A percentile compares a stretch with the other conserved stretches of the same genome.
phyloP scores from a whole-genome alignment of 106 monocot species.

The Dactylorhiza incarnata region DNA sequence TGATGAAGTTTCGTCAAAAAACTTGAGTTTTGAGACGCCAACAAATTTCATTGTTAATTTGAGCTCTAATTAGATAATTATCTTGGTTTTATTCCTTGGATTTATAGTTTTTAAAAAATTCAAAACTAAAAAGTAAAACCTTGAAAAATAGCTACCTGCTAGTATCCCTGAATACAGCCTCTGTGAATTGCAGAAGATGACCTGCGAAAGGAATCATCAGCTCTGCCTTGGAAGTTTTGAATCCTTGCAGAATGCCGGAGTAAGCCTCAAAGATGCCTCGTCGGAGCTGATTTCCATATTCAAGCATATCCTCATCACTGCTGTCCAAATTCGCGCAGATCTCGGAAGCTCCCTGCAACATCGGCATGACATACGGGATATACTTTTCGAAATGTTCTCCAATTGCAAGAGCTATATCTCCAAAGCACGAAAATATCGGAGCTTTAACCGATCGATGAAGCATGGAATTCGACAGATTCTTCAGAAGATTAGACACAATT shows the following conservation, averaged over 20 bases:
- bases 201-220: constrained; percentile 59
- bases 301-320: constrained; percentile 70
- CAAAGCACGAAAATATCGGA: constrained; percentile 25
- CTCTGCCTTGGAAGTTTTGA: constrained; percentile 71
- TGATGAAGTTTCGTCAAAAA: too few relatives aligned
- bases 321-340: constrained; percentile 21
- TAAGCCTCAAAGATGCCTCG: constrained; percentile 90
- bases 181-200: constrained; percentile 64
- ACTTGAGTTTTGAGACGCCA: too few relatives aligned
- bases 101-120: not conserved
- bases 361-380: constrained; percentile 14
- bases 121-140: not conserved
- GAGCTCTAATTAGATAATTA: too few relatives aligned
- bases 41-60: too few relatives aligned
- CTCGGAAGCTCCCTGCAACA: constrained; percentile 23
- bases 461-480: constrained; percentile 17
- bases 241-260: constrained; percentile 89
- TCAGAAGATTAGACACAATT: constrained; percentile 24
- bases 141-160: constrained; percentile 24
- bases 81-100: too few relatives aligned
- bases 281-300: constrained; percentile 80
- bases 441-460: constrained; percentile 23
- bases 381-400: constrained; percentile 29
- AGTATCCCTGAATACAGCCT: constrained; percentile 35
- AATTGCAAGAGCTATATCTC: constrained; percentile 23